Base-by-base conservation (phyloP, 495 filamentous ascomycete genomes). In the Amniculicola lignicola region DNA sequence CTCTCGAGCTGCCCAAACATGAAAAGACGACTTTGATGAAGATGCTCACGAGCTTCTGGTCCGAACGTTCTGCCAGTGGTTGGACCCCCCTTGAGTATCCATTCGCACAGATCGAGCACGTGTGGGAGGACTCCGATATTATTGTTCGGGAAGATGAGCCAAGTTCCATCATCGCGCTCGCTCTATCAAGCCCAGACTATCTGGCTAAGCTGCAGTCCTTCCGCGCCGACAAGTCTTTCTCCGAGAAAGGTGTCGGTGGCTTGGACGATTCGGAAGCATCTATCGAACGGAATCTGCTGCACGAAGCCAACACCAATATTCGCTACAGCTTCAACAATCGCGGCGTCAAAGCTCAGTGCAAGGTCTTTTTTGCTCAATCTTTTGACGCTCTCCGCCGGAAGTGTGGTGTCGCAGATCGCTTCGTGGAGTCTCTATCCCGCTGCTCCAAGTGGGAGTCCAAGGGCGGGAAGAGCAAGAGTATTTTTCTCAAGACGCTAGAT, bases 361-460 rank as follows among this genome's bases (percentile, higher is more conserved):
- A 97, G 68, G 89, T 99, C 37, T 96, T 97, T 69, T 97, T 90
- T 65, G 93, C 92, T 1, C 92, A 97, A 68, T 91, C 96, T 63
- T 99, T 99, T 57, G 94, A 99, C 69, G 93, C 93, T 0, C 75
- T 99, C 3, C 84, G 94, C 21, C 81, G 87, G 45, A 94, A 96
- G 68, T 96, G 90, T 58, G 93, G 92, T 9, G 88, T 95, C 15
- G 82, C 88, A 9, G 89, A 96, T 66, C 88, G 93, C 24, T 95
- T 97, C 54, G 85, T 96, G 27, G 93, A 99, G 68, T 95, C 90
- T 3, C 71, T 99, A 18, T 96, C 92, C 23, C 83, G 94, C 14
- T 97, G 94, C 72, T 76, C 92, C 18, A 96, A 97, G 68, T 99
- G 91, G 91, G 93, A 99, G 68, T 95, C 89, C 12, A 96, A 96